Conservation (phyloP, 2,329 filamentous ascomycete species). For the Fusarium neocosmosporiellum region DNA sequence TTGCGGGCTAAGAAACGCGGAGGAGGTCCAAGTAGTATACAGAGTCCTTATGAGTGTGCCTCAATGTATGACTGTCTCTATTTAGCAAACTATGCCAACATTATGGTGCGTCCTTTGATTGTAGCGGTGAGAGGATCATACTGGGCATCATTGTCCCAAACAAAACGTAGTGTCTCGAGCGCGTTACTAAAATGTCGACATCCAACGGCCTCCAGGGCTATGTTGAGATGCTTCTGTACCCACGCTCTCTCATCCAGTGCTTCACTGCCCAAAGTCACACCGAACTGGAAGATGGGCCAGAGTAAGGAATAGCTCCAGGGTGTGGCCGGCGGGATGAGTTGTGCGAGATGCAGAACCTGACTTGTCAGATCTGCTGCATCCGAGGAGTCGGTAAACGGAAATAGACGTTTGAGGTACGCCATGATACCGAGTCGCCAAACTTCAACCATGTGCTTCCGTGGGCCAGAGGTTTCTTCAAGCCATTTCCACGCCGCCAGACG, state of each 20-base stretch:
- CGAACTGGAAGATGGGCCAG: conserved; percentile 15
- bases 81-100: conserved; percentile 2
- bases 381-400: background rate
- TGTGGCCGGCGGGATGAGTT: background rate
- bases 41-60: background rate
- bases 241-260: background rate
- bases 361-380: background rate
- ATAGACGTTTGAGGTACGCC: conserved; percentile 1
- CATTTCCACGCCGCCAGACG: background rate
- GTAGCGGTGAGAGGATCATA: background rate
- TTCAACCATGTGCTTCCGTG: conserved; percentile 17
- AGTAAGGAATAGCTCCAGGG: conserved; percentile 13
- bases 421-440: background rate
- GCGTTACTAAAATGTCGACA: conserved; percentile 26
- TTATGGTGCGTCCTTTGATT: background rate
- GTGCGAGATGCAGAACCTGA: background rate
- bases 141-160: background rate
- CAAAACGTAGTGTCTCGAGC: background rate
- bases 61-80: background rate
- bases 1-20: background rate
- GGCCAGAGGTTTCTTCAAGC: background rate
- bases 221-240: background rate
- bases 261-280: background rate
- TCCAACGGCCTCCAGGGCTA: conserved; percentile 1
- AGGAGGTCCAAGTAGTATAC: background rate